Evolutionary conservation across 2,329 filamentous ascomycete genomes (phyloP).

Genomic region (Aspergillus novoparasiticus): DNA sequence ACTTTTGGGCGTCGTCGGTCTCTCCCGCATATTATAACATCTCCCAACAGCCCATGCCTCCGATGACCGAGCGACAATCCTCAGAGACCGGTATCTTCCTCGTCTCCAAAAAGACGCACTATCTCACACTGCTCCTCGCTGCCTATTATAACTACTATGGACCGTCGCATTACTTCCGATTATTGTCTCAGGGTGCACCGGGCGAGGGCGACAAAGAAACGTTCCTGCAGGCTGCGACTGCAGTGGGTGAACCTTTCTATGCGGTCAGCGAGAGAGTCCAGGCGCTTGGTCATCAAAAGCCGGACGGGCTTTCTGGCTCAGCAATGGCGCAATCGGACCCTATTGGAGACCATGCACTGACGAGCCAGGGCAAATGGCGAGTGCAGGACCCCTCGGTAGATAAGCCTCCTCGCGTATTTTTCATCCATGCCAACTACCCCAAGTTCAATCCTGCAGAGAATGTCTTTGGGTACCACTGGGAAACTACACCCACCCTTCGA

Average conservation of each 20-base stretch:
- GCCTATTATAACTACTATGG: constrained; percentile 43
- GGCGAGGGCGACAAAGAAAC: constrained; percentile 46
- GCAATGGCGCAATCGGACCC: constrained; percentile 45
- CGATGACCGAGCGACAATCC: constrained; percentile 38
- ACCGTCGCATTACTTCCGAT: constrained; percentile 40
- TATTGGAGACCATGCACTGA: constrained; percentile 38
- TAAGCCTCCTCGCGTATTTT: constrained; percentile 38
- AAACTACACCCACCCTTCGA: constrained; percentile 39
- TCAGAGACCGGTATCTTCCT: constrained; percentile 41
- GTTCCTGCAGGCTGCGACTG: constrained; percentile 38
- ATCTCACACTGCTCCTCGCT: constrained; percentile 36
- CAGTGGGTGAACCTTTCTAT: constrained; percentile 38
- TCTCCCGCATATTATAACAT: constrained; percentile 48
- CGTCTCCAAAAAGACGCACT: constrained; percentile 40
- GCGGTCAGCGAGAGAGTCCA: constrained; percentile 40
- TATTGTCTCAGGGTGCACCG: constrained; percentile 42
- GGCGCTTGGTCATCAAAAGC: constrained; percentile 35
- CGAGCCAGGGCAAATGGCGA: constrained; percentile 35
- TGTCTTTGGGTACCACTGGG: constrained; percentile 42
- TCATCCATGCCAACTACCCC: constrained; percentile 46
- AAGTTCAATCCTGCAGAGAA: constrained; percentile 45
- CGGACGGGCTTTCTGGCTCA: constrained; percentile 33
- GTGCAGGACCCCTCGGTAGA: constrained; percentile 35
- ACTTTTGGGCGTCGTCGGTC: constrained; percentile 52
- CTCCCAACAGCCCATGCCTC: constrained; percentile 37